A percentile compares a stretch with the other conserved stretches of the same genome.
These are phyloP conservation scores for Prunus mira DNA, from an alignment of 306 rosid species.

Conservation along the genomic window DNA sequence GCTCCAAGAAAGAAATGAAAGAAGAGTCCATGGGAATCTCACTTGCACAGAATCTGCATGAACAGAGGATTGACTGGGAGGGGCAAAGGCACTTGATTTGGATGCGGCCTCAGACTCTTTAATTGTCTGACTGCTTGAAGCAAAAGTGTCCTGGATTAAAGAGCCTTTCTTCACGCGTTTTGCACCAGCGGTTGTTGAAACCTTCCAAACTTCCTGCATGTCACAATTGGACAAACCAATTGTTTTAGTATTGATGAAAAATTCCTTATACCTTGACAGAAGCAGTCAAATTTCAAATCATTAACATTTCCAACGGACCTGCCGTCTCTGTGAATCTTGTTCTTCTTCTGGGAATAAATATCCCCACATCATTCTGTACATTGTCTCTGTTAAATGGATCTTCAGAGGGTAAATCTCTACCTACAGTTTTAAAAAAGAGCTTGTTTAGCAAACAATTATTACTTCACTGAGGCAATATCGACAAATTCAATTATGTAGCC, in stretches of 20 bases:
- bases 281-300: slow-evolving; percentile 18
- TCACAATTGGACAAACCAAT: slow-evolving; percentile 19
- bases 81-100: slow-evolving; percentile 51
- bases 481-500: not conserved
- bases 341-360: slow-evolving; percentile 97
- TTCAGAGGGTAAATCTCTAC: slow-evolving; percentile 93
- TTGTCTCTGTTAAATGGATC: slow-evolving; percentile 95
- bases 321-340: slow-evolving; percentile 95
- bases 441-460: slow-evolving; percentile 27
- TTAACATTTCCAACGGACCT: slow-evolving; percentile 50
- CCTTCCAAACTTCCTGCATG: slow-evolving; percentile 94
- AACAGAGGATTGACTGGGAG: slow-evolving; percentile 50
- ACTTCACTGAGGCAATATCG: not conserved
- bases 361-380: slow-evolving; percentile 99
- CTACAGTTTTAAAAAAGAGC: slow-evolving; percentile 36
- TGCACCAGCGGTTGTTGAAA: slow-evolving; percentile 92
- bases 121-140: slow-evolving; percentile 53
- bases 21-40: slow-evolving; percentile 37
- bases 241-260: slow-evolving; percentile 16
- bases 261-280: slow-evolving; percentile 14
- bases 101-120: slow-evolving; percentile 68
- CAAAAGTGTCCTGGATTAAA: slow-evolving; percentile 52
- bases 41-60: slow-evolving; percentile 62
- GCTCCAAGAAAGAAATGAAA: slow-evolving; percentile 16
- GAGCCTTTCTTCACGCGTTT: slow-evolving; percentile 84